Conservation (phyloP, 192 early-diverging fungal species). For the Backusella australiensis region DNA sequence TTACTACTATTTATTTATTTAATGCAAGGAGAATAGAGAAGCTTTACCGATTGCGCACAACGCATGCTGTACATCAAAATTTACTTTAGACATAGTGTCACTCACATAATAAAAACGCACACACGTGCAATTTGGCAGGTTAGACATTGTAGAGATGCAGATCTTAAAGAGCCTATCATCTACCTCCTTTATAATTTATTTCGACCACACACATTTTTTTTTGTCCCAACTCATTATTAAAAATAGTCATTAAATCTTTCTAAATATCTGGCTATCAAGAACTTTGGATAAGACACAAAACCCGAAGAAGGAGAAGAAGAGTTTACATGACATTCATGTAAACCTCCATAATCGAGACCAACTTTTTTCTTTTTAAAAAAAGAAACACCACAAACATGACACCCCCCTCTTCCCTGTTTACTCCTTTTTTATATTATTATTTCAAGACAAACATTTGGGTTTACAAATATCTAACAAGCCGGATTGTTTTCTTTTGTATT, state of each 20-base stretch:
- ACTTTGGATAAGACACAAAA: too few species aligned
- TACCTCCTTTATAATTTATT: not conserved
- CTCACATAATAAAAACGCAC: not conserved
- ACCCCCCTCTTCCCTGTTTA: not conserved
- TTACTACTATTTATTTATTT: slow-evolving; percentile 8
- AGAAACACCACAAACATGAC: not conserved
- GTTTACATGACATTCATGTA: not conserved
- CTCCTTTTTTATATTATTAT: not conserved
- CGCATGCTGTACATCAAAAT: slow-evolving; percentile 7
- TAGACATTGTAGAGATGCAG: slow-evolving; percentile 1
- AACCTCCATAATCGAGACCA: not conserved
- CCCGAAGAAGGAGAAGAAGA: too few species aligned
- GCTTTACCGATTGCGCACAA: not conserved
- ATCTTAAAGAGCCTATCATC: not conserved
- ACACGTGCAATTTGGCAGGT: slow-evolving; percentile 1
- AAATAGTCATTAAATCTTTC: not conserved
- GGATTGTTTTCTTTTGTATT: too few species aligned
- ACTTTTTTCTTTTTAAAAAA: not conserved
- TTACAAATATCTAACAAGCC: not conserved
- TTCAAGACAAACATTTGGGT: not conserved
- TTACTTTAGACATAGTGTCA: not conserved
- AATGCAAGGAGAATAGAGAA: slow-evolving; percentile 8
- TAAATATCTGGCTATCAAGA: too few species aligned
- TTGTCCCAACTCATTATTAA: not conserved
- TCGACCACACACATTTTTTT: not conserved